Base-by-base conservation (phyloP, 371 early-diverging fungal species). In the Agmasoma carcini region DNA sequence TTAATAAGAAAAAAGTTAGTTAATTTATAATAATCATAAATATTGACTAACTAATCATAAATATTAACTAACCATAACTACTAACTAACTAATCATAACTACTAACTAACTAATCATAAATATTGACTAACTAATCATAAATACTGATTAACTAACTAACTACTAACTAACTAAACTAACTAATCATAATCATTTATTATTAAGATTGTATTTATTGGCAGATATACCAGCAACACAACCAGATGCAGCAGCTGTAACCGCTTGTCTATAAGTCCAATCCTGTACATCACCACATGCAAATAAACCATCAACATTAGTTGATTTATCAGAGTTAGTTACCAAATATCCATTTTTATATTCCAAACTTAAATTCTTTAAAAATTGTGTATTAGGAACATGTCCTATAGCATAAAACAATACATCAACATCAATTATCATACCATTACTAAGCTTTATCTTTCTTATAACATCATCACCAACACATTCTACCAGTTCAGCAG, bases 341-440 rank as follows among this genome's bases (percentile, higher is more conserved):
- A 96, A 80, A 75, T 93, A 96, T 54, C 89, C 88, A 54, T 82
- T 83, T 43, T 79, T 78, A 74, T 88, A 85, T 11, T 39, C 41
- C 6, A 14, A 11, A 27, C n/a, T 14, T 1, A 27, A 78, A 80
- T 74, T 78, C 79, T 56, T 48, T 27, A 76, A 12, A 48, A 74
- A 76, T 25, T 7, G n/a, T 4, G 69, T 68, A 50, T 90, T 90
- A 38, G 93, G 94, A 47, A 73, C 78, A 75, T 96, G 97, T 33
- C 97, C 97, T 66, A 96, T 91, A 39, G 92, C 97, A 76, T 90
- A 96, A 78, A 96, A 94, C 55, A 95, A 77, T 29, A 94, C 96
- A 54, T 80, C 83, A 53, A 85, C 85, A 17, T 78, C 74, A 46
- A 90, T 66, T 36, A 78, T 71, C 54, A 77, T 72, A 22, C 15